Base-by-base conservation (phyloP, 2,329 filamentous ascomycete genomes). In the Arthrobotrys musiformis region DNA sequence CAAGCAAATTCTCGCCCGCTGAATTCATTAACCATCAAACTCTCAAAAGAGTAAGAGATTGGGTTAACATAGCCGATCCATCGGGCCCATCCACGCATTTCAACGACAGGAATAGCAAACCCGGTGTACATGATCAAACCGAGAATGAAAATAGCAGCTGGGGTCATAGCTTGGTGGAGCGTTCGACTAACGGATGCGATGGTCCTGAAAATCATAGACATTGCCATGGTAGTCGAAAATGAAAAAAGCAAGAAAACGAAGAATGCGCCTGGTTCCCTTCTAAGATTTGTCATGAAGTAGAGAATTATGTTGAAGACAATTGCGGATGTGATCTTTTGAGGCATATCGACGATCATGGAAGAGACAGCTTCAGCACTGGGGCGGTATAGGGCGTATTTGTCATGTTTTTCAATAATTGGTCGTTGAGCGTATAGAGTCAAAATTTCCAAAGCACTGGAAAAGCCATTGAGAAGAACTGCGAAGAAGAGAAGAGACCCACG, bases 361-460 rank as follows among this genome's bases (percentile, higher is more conserved):
- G 92, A 89, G 74, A 93, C 87, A n/a, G 93, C 92, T 86, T 97
- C 93, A 15, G 93, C 91, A 8, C 91, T 93, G 0, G 94, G 93
- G 81, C 97, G 94, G 81, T 97, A 97, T 17, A 97, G 87, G 17
- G 93, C 93, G 82, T 97, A 97, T 72, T 91, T 89, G 69, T 87
- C 85, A 81, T 97, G 94, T 83, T 97, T 97, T 82, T 97, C 93
- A 76, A 97, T 93, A 81, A 97, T 97, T 0, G 92, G 91, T 56
- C 74, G 91, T 87, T 97, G 93, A 1, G 92, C 89, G 82, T 95
- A 97, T 3, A 97, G 87, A 0, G 92, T 93, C 35, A 95, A 84
- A 82, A 97, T 95, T 86, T 90, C 74, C 42, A 95, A 87, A 69
- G 91, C 91, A 82, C 89, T 91, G 78, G 90, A 87, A 81, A 96